These are phyloP conservation scores for Gracilaria gracilis DNA, from an alignment of 23 red algal genomes.

Conservation along the genomic window DNA sequence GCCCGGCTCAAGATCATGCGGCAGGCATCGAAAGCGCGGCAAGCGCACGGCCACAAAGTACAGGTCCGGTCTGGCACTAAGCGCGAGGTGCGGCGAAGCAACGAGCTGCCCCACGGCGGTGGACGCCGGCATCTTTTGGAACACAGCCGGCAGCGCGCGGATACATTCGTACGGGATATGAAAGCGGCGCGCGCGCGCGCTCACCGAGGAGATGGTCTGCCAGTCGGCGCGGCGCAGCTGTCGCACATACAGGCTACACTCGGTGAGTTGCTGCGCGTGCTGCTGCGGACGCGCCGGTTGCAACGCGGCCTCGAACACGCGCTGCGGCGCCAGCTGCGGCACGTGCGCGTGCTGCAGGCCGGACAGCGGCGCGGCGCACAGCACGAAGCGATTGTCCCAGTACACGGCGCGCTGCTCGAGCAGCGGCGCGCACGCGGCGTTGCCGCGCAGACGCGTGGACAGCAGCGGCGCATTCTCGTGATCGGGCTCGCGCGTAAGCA, in stretches of 20 bases:
- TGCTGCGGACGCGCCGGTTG: not conserved
- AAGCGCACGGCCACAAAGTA: conserved; percentile 66
- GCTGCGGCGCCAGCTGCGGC: not conserved
- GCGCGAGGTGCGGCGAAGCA: conserved; percentile 60
- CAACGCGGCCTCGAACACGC: conserved; percentile 16
- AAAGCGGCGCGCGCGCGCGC: not conserved
- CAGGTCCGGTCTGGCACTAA: conserved; percentile 49
- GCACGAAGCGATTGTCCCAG: conserved; percentile 74
- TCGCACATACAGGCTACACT: conserved; percentile 49
- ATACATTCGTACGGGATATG: conserved; percentile 61
- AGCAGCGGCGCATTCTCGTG: conserved; percentile 4
- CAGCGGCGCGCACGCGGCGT: conserved; percentile 32
- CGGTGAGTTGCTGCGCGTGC: not conserved
- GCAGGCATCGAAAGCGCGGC: conserved; percentile 57
- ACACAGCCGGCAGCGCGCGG: conserved; percentile 58
- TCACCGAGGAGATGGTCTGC: conserved; percentile 19
- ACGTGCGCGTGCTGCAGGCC: not conserved
- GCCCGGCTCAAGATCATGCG: conserved; percentile 54
- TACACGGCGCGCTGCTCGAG: conserved; percentile 21
- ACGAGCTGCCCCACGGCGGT: conserved; percentile 21
- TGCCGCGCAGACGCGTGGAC: conserved; percentile 53
- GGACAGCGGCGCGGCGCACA: conserved; percentile 6
- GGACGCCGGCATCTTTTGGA: conserved; percentile 6
- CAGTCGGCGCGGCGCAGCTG: conserved; percentile 67
- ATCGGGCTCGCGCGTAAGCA: conserved; percentile 65